Conservation (phyloP, 78 protist genomes). For the Dictyostelium citrinum region DNA sequence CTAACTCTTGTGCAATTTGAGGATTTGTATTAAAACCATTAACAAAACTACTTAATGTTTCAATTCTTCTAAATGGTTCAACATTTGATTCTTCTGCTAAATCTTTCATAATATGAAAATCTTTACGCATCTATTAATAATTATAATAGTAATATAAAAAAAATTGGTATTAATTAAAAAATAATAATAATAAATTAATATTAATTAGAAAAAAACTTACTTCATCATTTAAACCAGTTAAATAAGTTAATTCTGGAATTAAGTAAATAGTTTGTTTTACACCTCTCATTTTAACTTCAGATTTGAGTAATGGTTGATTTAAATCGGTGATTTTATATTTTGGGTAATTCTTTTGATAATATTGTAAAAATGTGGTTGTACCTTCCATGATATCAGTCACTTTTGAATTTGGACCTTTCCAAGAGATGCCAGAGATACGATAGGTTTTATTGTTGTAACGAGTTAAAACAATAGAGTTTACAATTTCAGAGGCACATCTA, state of each 20-base stretch:
- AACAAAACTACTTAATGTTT: neutral
- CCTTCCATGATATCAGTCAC: neutral
- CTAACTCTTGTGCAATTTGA: neutral
- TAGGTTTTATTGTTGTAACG: constrained; percentile 37
- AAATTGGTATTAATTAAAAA: too few relatives aligned
- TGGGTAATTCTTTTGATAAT: neutral
- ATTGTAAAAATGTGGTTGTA: neutral
- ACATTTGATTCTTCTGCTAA: constrained; percentile 6
- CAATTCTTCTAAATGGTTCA: neutral
- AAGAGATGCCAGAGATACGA: constrained; percentile 1
- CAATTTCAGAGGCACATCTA: neutral
- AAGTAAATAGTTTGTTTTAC: constrained; percentile 6
- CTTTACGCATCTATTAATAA: neutral
- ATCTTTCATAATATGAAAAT: neutral
- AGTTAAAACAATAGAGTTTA: constrained; percentile 11
- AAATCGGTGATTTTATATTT: neutral
- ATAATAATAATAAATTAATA: too few relatives aligned
- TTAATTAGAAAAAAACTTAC: neutral
- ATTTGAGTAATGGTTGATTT: constrained; percentile 24
- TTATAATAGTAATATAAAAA: too few relatives aligned
- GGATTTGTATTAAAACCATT: neutral
- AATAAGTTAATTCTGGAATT: constrained; percentile 12
- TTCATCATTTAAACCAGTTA: constrained; percentile 36
- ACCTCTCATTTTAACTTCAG: constrained; percentile 34
- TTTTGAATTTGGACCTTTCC: neutral